A percentile compares a stretch with the other conserved stretches of the same genome.
phyloP scores from a whole-genome alignment of 352 stramenopile genomes.

The Hyaloperonospora arabidopsidis region DNA sequence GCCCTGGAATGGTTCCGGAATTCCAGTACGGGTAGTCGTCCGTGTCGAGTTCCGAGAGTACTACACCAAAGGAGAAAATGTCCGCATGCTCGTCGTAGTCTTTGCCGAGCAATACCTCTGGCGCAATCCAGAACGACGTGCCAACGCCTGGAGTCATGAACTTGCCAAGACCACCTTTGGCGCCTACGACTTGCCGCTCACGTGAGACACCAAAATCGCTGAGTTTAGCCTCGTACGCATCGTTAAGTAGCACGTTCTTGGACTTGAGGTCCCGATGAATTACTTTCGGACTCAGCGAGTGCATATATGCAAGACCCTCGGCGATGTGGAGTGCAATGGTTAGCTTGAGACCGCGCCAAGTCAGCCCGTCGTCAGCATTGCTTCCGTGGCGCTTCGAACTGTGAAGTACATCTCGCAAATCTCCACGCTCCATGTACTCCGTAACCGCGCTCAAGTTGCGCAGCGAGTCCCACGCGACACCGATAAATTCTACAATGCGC shows the following conservation, averaged over 20 bases:
- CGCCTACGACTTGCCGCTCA: constrained; percentile 21
- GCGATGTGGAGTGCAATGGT: constrained; percentile 56
- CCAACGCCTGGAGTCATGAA: constrained; percentile 48
- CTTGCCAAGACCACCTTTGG: constrained; percentile 21
- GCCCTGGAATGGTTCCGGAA: constrained; percentile 22
- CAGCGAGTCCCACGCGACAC: constrained; percentile 56
- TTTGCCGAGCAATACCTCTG: constrained; percentile 32
- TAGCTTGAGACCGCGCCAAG: constrained; percentile 46
- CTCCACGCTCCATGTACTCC: constrained; percentile 69
- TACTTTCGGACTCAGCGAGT: constrained; percentile 52
- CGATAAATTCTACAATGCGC: constrained; percentile 64
- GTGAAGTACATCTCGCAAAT: constrained; percentile 44
- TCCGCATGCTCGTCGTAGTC: constrained; percentile 42
- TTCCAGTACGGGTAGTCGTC: constrained; percentile 44
- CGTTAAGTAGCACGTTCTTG: constrained; percentile 67
- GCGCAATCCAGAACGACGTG: constrained; percentile 42
- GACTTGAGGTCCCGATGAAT: constrained; percentile 79
- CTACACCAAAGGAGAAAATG: constrained; percentile 40
- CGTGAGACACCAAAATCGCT: constrained; percentile 72
- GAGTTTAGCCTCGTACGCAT: constrained; percentile 53
- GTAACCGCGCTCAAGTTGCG: constrained; percentile 49
- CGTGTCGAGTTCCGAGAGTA: constrained; percentile 46
- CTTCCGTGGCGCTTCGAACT: constrained; percentile 27
- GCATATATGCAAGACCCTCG: constrained; percentile 56
- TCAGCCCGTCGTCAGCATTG: constrained; percentile 23